Conservation (phyloP, 306 rosid species). For the Begonia peltatifolia region DNA sequence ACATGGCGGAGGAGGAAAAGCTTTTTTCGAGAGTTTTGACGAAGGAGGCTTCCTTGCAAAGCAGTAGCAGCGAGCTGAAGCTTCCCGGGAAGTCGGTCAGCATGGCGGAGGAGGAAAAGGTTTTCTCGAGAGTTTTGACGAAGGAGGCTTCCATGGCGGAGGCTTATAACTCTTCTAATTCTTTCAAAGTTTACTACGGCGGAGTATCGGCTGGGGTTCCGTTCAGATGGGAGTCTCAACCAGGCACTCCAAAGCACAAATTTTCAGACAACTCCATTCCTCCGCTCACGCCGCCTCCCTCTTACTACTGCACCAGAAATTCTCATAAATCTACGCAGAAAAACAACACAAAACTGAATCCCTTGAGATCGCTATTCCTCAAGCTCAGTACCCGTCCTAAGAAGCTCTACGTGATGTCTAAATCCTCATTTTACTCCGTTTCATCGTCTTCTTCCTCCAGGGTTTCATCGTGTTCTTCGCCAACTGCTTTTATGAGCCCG, state of each 20-base stretch:
- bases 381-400: slow-evolving; percentile 1
- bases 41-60: no score
- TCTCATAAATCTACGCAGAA: no score
- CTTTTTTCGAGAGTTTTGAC: no score
- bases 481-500: background rate
- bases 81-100: no score
- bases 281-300: slow-evolving; percentile 34
- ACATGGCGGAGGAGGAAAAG: no score
- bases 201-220: slow-evolving; percentile 23
- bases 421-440: background rate
- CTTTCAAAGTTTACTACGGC: slow-evolving; percentile 32
- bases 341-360: no score
- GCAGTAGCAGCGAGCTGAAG: no score
- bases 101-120: no score
- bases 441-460: background rate
- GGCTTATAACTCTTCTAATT: background rate
- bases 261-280: slow-evolving; percentile 17
- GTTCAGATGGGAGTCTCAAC: slow-evolving; percentile 39
- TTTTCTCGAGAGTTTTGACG: no score
- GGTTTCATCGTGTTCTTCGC: slow-evolving; percentile 3
- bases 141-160: no score
- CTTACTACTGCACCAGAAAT: slow-evolving; percentile 8
- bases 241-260: slow-evolving; percentile 38
- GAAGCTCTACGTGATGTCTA: background rate
- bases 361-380: background rate